Evolutionary conservation across 345 rosid species (phyloP), one percentile per base, ranked within the genome.

Genomic region (Gossypium longicalyx): DNA sequence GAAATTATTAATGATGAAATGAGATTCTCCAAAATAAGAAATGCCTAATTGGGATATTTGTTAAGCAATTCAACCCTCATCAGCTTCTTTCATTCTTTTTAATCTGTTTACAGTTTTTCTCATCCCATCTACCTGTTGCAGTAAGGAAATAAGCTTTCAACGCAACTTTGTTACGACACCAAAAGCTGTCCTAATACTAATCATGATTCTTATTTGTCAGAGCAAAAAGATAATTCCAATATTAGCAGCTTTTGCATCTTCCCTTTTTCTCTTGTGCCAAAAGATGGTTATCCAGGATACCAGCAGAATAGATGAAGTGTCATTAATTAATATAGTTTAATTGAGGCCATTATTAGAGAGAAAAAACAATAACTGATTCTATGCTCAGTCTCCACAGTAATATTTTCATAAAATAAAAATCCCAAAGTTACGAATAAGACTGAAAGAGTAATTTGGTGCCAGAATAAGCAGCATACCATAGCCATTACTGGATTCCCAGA

Each of bases 401-500:
- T 19, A 27, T n/a, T 16, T 41, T 48, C 62, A 58, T 58, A 11
- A 34, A 52, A 22, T 58, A 58, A 8, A 23, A 58, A 58, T 58
- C 62, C 23, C 62, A 74, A 34, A 73, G 58, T 25, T 25, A 29
- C 11, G 19, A 48, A 17, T 71, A 80, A 61, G 12, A 72, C 15
- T 43, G 19, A 51, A 44, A 66, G 45, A 44, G 29, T 3, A 27
- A 58, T 72, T 62, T n/a, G 47, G 57, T 3, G 41, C 17, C 67
- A 20, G 22, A 25, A 58, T 15, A 20, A 62, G 60, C 78, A 68
- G 84, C 91, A 20, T 76, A 95, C 99, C 98, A 95, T 79, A 77
- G 99, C 77, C 99, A 95, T 95, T 72, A 93, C 91, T 64, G 98
- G 97, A 83, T 95, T 95, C 34, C 88, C 91, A 41, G 94, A 95